Evolutionary conservation across 495 filamentous ascomycete species (phyloP), one percentile per base, ranked within the genome.

Genomic region (Daldinia childiae): DNA sequence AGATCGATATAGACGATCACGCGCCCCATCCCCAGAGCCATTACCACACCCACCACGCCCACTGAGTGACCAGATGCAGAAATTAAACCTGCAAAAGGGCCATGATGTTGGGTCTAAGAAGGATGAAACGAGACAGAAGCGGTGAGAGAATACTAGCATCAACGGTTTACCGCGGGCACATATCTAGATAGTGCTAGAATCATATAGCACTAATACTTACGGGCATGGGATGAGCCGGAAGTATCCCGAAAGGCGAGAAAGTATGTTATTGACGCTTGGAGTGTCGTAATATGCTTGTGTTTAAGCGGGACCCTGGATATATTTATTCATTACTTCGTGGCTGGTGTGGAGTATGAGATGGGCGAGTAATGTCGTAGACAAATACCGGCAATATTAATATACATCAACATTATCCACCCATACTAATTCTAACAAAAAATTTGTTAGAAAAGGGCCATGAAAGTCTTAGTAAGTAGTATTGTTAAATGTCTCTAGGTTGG

Each of bases 11-110:
- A 63, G 70, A 15, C 63, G 66, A 14, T 75, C 66, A 15, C 29
- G 43, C 4, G 73, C 70, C 3, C 73, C 73, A 17, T 73, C 73
- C 11, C 70, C 70, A 14, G 73, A 73, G 30, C 70, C 66, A 3
- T 39, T 55, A 26, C 69, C 69, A 34, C 32, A 61, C 1, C 63
- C 62, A 32, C 24, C 50, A 30, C 17, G 2, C 48, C 68, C n/a
- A 14, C 43, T 27, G 51, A 55, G 21, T 15, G 55, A 11, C 27
- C 29, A 17, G 39, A 51, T n/a, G 7, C 34, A 17, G 15, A 36
- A 6, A 19, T 15, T 26, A 11, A 6, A 11, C 17, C 11, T 15
- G 3, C 52, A 14, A 12, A 27, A 54, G 4, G 56, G 17, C 32
- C 43, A 32, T 15, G 39, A 24, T n/a, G 5, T 30, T 43, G 24